A percentile compares a stretch with the other conserved stretches of the same genome.
Evolutionary conservation across 306 rosid species (phyloP).

Genomic region (Mucuna pruriens): DNA sequence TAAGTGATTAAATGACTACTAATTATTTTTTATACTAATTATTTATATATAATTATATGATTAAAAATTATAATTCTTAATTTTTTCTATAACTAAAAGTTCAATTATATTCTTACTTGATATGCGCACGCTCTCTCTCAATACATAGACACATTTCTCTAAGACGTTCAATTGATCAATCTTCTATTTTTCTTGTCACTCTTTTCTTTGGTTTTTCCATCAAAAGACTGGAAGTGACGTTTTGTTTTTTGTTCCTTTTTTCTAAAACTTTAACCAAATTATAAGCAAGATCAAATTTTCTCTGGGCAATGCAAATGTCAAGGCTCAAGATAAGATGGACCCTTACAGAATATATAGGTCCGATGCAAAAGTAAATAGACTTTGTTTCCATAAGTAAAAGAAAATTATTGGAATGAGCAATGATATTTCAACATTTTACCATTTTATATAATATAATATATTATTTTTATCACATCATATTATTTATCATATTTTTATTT

Average conservation of each 20-base stretch:
- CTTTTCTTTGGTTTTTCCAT: background rate
- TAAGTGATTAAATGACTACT: no score
- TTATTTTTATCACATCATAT: no score
- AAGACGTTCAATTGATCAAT: background rate
- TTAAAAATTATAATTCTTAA: no score
- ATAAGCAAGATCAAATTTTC: conserved; percentile 41
- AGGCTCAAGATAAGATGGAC: conserved; percentile 19
- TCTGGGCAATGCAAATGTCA: conserved; percentile 33
- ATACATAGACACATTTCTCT: no score
- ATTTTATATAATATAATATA: no score
- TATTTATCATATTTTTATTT: no score
- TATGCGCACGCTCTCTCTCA: no score
- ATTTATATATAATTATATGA: no score
- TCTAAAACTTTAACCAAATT: conserved; percentile 40
- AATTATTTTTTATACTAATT: no score
- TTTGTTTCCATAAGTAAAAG: background rate
- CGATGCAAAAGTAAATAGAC: conserved; percentile 29
- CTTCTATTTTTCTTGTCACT: background rate
- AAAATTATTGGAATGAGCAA: background rate
- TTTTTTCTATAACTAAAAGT: no score
- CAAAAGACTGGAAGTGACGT: conserved; percentile 35
- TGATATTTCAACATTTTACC: no score
- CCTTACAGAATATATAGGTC: conserved; percentile 12
- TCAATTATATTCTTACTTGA: no score
- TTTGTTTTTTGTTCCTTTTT: conserved; percentile 34